Percentiles rank a stretch among this genome's conserved stretches.
Evolutionary conservation across 2,329 filamentous ascomycete genomes (phyloP).

Genomic region (Huntiella savannae): DNA sequence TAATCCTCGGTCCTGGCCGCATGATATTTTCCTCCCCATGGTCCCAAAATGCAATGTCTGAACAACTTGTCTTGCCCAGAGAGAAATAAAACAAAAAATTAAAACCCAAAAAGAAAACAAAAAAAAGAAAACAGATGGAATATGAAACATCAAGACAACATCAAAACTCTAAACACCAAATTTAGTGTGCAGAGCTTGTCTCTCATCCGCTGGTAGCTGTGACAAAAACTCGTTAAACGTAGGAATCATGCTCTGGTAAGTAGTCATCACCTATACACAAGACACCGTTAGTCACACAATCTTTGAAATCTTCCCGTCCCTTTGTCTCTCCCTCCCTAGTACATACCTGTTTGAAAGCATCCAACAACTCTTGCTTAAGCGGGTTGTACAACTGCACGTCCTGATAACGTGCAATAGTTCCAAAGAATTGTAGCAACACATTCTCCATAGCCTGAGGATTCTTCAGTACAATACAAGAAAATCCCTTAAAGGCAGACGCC

Average conservation of each 20-base stretch:
- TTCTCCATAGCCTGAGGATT: slow-evolving; percentile 90
- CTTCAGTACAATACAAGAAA: slow-evolving; percentile 62
- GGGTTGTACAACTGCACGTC: slow-evolving; percentile 41
- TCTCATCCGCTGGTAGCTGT: slow-evolving; percentile 30
- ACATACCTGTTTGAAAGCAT: slow-evolving; percentile 59
- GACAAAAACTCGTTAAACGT: slow-evolving; percentile 36
- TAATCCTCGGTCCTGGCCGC: neutral
- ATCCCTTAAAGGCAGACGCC: slow-evolving; percentile 78
- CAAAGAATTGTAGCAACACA: slow-evolving; percentile 64
- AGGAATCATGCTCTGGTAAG: slow-evolving; percentile 40
- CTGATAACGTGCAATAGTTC: slow-evolving; percentile 60
- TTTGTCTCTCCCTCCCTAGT: neutral
- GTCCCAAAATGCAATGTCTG: slow-evolving; percentile 4
- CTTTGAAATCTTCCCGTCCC: too few species aligned
- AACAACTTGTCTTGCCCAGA: neutral
- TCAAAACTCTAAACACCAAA: slow-evolving; percentile 23
- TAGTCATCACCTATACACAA: slow-evolving; percentile 27
- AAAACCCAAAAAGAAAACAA: slow-evolving; percentile 2
- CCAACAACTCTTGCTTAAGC: slow-evolving; percentile 45
- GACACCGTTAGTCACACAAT: slow-evolving; percentile 11
- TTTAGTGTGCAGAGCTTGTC: slow-evolving; percentile 27
- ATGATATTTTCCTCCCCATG: slow-evolving; percentile 4
- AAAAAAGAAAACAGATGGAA: slow-evolving; percentile 3
- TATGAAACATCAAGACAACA: neutral
- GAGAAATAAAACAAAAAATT: slow-evolving; percentile 1